Evolutionary conservation across 2,329 filamentous ascomycete species (phyloP).

Genomic region (Neonectria punicea): DNA sequence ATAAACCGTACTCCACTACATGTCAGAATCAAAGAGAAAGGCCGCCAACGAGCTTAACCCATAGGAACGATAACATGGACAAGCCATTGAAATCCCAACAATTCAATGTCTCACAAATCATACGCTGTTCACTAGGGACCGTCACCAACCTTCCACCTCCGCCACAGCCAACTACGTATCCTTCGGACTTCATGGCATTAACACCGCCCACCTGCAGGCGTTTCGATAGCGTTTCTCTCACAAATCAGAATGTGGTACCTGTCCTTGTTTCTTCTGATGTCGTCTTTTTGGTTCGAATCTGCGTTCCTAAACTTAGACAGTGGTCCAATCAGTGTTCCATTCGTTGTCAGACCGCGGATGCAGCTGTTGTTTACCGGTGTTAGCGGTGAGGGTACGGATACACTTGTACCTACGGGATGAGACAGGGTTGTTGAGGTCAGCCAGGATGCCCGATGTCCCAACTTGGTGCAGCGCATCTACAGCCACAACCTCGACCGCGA

Average conservation of each 20-base stretch:
- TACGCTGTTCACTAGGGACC: background rate
- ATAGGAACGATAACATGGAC: background rate
- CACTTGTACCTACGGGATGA: slow-evolving; percentile 5
- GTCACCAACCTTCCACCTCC: too few relatives aligned
- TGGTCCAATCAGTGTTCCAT: background rate
- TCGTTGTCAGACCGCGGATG: slow-evolving; percentile 1
- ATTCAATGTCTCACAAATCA: background rate
- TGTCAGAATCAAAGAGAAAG: too few relatives aligned
- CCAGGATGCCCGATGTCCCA: slow-evolving; percentile 19
- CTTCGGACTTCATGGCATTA: background rate
- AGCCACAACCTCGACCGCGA: background rate
- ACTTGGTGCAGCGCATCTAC: slow-evolving; percentile 15
- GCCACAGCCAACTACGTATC: background rate
- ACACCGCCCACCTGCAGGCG: background rate
- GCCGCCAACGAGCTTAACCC: background rate
- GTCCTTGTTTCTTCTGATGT: background rate
- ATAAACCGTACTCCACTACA: background rate
- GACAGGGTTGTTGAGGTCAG: slow-evolving; percentile 17
- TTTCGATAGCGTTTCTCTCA: background rate
- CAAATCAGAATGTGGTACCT: background rate
- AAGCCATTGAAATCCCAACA: background rate
- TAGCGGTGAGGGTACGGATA: slow-evolving; percentile 24
- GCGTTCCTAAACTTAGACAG: background rate
- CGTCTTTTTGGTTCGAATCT: background rate
- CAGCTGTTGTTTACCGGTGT: slow-evolving; percentile 11